These are phyloP conservation scores for Agrocybe pediades DNA, from an alignment of 768 basidiomycete genomes.

Conservation along the genomic window DNA sequence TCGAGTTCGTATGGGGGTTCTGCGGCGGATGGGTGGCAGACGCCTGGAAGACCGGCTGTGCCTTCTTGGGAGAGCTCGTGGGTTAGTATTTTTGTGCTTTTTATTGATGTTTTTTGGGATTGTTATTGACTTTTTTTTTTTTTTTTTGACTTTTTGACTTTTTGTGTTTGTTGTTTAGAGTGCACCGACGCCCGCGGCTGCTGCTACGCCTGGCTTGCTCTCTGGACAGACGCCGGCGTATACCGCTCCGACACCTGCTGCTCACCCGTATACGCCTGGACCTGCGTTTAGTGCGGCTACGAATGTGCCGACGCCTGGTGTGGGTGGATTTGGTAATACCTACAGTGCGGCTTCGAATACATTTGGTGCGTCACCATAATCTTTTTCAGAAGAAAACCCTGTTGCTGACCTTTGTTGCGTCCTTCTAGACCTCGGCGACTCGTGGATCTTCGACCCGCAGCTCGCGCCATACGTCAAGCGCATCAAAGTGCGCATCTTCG, in stretches of 20 bases:
- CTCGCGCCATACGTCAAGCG: slow-evolving; percentile 30
- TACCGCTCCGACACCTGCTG: slow-evolving; percentile 38
- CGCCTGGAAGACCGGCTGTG: background rate
- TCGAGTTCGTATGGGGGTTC: slow-evolving; percentile 1
- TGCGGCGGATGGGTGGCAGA: background rate
- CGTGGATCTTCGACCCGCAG: slow-evolving; percentile 43
- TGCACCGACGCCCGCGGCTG: slow-evolving; percentile 56
- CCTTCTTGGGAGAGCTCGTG: slow-evolving; percentile 7
- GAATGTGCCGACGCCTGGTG: slow-evolving; percentile 39
- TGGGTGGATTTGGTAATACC: slow-evolving; percentile 11
- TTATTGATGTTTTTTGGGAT: background rate
- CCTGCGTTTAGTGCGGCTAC: slow-evolving; percentile 19
- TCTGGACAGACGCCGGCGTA: slow-evolving; percentile 36
- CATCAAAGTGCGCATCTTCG: slow-evolving; percentile 40
- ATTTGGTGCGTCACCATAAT: slow-evolving; percentile 12
- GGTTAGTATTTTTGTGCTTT: background rate
- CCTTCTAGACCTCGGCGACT: slow-evolving; percentile 31
- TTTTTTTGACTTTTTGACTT: slow-evolving; percentile 6
- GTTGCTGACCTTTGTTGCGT: slow-evolving; percentile 4
- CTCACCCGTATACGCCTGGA: slow-evolving; percentile 30
- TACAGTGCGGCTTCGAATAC: slow-evolving; percentile 7
- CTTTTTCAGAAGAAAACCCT: background rate
- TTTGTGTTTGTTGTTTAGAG: slow-evolving; percentile 31
- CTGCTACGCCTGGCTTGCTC: slow-evolving; percentile 41
- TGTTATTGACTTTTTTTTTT: background rate